A percentile compares a stretch with the other conserved stretches of the same genome.
phyloP scores from a whole-genome alignment of 164 flowering plant genomes.

The Aristolochia contorta region DNA sequence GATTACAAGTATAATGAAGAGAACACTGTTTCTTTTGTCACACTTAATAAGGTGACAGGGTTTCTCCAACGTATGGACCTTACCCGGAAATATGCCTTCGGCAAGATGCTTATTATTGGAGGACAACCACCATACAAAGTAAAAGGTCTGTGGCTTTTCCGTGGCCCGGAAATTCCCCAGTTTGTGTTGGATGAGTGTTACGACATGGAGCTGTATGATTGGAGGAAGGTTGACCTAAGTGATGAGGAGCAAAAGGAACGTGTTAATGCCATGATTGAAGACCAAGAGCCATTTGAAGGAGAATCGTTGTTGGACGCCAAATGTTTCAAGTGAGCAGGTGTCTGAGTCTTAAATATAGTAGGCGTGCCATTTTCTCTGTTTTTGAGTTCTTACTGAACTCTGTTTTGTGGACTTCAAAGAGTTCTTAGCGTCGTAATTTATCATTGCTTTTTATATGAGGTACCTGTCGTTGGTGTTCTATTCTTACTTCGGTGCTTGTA shows the following conservation, averaged over 20 bases:
- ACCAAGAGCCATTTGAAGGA: constrained; percentile 86
- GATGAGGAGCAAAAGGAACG: constrained; percentile 86
- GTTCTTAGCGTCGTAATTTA: too few species aligned
- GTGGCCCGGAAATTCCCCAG: constrained; percentile 74
- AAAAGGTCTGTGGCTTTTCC: constrained; percentile 94
- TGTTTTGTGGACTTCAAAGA: too few species aligned
- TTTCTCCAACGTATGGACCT: constrained; percentile 81
- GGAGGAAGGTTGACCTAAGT: constrained; percentile 69
- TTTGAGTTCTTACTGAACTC: not conserved
- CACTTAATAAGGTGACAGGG: constrained; percentile 65
- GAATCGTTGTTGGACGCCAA: constrained; percentile 80
- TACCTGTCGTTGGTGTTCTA: too few species aligned
- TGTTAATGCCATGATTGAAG: constrained; percentile 87
- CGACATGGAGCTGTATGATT: constrained; percentile 78
- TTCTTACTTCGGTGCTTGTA: too few species aligned
- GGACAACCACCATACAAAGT: constrained; percentile 72
- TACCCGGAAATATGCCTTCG: constrained; percentile 87
- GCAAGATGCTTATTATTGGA: constrained; percentile 85
- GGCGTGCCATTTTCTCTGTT: not conserved
- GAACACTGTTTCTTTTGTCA: constrained; percentile 82
- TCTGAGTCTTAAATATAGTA: not conserved
- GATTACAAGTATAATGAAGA: constrained; percentile 70
- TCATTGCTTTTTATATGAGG: too few species aligned
- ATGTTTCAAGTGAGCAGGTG: constrained; percentile 64
- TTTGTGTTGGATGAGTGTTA: constrained; percentile 78